Evolutionary conservation across 805 yeast genomes (phyloP), one percentile per base, ranked within the genome.

Genomic region (Ogataea kodamae): DNA sequence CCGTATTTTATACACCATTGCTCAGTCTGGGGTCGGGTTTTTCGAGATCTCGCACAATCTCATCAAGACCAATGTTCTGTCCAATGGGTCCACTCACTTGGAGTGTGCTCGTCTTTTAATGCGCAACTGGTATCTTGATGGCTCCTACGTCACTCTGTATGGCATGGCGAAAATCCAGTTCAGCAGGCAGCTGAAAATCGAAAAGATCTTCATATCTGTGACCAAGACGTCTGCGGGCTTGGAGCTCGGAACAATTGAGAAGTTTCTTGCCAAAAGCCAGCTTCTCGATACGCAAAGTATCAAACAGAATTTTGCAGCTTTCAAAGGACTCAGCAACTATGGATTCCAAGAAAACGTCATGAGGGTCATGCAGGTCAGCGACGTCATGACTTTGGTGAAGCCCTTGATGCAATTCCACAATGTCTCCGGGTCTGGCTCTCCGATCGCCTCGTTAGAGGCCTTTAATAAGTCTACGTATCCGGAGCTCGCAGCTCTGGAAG

Each of bases 291-390:
- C 39, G 5, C 30, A 33, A n/a, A 43, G 36, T 17, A 13, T 46
- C 18, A 44, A 47, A 12, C 26, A 40, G 2, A 40, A 46, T 23
- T 47, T 49, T 33, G 30, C 40, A 25, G 77, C 79, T 1, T 67
- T 67, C 42, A 62, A 67, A 27, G 62, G 62, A 24, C 59, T 78
- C 35, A 64, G 78, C 4, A 68, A 70, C 34, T 72, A 72, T 42
- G 95, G 95, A 0, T 57, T 82, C 5, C 78, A 76, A 35, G 78
- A 73, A 32, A 70, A 70, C 23, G 77, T 84, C 5, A 72, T 84
- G 75, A 63, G 90, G 39, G 67, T 79, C 14, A 59, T 86, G 61
- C 90, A 84, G 55, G 74, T 83, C 4, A 72, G 87, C 25, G 92
- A 85, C 55, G 80, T 81, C 7, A 81, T 87, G 86, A 68, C 87